Evolutionary conservation across 202 grass and related monocot species (phyloP), one percentile per base, ranked within the genome.

Genomic region (Thinopyrum obtusiflorum): DNA sequence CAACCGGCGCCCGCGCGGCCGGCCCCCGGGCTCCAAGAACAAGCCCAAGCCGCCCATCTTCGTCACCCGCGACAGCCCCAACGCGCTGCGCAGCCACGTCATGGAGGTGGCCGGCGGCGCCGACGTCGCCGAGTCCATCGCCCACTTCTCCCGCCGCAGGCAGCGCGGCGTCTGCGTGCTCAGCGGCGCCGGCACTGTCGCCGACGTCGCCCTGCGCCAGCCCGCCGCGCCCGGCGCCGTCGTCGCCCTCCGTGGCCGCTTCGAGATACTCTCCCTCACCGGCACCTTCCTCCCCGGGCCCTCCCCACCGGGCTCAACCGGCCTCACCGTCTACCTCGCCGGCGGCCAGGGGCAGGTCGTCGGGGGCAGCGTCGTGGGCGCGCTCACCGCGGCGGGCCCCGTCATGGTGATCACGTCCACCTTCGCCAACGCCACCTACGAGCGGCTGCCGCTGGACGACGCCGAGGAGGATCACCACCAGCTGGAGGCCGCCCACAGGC

Each of bases 141-240:
- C 92, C 1, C 78, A 80, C 62, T 94, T 94, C 85, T 86, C 94
- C 4, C 94, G 91, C n/a, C 81, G 89, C 79, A 61, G 89, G 28
- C 91, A 91, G 91, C 85, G 85, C 65, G 91, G 89, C 40, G 91
- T 97, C n/a, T 97, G 94, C 74, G 94, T 97, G 76, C 85, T 97
- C 70, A 90, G 90, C 77, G 90, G 92, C 4, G 79, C 90, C 2
- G 92, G 92, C 8, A 80, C 84, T 44, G 92, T 94, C 11, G 85
- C 88, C 25, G 89, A 94, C 78, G 92, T 94, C 11, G 84, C 88
- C 1, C 75, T 94, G 4, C 85, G 92, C 26, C 90, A 94, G 83
- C 92, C 92, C 0, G 76, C 77, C 12, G 75, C 85, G 2, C 85
- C 89, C 10, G 84, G 85, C 14, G 57, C 89, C 6, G 92, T 85